Base-by-base conservation (phyloP, 2,329 filamentous ascomycete species). In the Sarocladium kiliense region DNA sequence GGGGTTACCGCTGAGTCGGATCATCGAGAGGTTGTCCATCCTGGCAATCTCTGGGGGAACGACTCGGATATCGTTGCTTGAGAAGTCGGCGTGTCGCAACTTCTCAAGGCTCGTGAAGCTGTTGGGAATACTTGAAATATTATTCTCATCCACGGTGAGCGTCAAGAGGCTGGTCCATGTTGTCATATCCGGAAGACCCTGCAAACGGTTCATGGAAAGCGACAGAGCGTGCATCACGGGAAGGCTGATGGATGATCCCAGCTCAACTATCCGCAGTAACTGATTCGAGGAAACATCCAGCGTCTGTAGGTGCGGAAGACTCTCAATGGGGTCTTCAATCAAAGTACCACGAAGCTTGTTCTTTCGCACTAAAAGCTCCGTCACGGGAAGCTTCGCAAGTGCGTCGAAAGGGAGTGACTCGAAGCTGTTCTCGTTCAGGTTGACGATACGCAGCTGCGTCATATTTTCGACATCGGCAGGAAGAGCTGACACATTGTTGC, bases 1-100 rank as follows among this genome's bases (percentile, higher is more conserved):
- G 0, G 94, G 94, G 64, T 99, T 99, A n/a, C 91, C 91, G 42
- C 85, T 86, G 30, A 99, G 76, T 3, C 86, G 84, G 41, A 97
- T 80, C 66, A 86, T 86, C 19, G 84, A 79, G 10, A 99, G 74
- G 44, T 73, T 85, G 5, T 90, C 84, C 91, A 97, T 96, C 25
- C 82, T 75, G 4, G 87, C 88, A 56, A 97, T 82, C 60, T 85
- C 85, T 0, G 89, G 80, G 27, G 94, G 89, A 7, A 99, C 69
- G 12, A 82, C 76, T 2, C 83, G 84, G 49, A 99, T 84, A 59
- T 94, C 85, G 65, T 99, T 99, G 61, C 87, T 85, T 0, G 88
- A 89, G 60, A 97, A 87, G 68, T 97, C 91, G 27, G 87, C 88
- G 55, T 86, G 87, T 51, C 85, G 86, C 14, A 97, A 71, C 56